These are phyloP conservation scores for Eremochloa ophiuroides DNA, from an alignment of 176 grass and related monocot species.

Conservation along the genomic window DNA sequence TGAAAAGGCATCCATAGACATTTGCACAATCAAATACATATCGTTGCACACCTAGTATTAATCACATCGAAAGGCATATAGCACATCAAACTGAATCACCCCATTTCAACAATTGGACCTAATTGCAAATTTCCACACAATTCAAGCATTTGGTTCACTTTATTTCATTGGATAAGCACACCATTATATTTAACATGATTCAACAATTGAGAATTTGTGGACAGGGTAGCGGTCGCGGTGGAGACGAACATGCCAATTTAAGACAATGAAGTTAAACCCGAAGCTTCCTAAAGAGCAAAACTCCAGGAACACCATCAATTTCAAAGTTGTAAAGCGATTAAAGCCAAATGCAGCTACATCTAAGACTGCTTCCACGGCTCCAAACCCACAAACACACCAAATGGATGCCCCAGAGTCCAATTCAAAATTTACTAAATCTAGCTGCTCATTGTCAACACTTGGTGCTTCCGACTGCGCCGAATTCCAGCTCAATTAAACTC, in stretches of 20 bases:
- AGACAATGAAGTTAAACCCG: slow-evolving; percentile 18
- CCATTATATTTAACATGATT: slow-evolving; percentile 2
- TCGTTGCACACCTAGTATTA: background rate
- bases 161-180: background rate
- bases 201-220: background rate
- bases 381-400: background rate
- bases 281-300: background rate
- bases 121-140: background rate
- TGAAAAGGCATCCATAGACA: slow-evolving; percentile 37
- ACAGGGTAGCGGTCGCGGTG: background rate
- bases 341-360: slow-evolving; percentile 45
- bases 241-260: slow-evolving; percentile 1
- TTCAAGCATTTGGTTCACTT: background rate
- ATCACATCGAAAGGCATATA: slow-evolving; percentile 17
- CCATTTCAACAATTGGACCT: background rate
- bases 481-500: slow-evolving; percentile 22
- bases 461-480: background rate
- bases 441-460: background rate
- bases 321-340: background rate
- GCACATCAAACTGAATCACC: background rate
- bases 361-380: background rate
- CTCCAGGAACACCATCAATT: background rate
- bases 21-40: background rate
- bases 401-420: background rate
- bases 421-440: slow-evolving; percentile 22